Evolutionary conservation across 176 grass and related monocot genomes (phyloP).

Genomic region (Oryza glumipatula): DNA sequence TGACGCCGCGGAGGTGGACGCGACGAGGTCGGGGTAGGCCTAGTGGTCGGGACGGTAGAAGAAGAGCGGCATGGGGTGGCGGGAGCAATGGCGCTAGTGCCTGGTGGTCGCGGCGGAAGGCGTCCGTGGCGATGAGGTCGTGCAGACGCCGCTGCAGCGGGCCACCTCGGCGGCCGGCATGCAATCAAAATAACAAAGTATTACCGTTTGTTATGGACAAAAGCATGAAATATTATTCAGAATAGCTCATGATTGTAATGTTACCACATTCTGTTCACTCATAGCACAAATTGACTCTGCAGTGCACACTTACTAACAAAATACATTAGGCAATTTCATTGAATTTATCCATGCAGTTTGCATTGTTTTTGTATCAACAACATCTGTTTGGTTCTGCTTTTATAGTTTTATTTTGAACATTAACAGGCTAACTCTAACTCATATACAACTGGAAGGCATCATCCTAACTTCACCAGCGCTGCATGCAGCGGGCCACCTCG

Average conservation of each 20-base stretch:
- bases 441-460: constrained; percentile 69
- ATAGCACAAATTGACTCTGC: neutral
- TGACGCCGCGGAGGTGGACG: no score
- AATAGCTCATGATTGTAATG: neutral
- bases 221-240: neutral
- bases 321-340: neutral
- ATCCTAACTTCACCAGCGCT: constrained; percentile 93
- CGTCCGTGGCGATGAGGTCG: no score
- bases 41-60: no score
- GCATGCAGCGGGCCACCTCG: constrained; percentile 31
- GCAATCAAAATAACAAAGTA: neutral
- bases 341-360: neutral
- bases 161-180: no score
- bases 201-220: neutral
- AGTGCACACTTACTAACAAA: neutral
- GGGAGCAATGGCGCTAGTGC: no score
- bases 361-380: neutral
- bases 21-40: no score
- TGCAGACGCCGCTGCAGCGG: no score
- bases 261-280: neutral
- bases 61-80: no score
- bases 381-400: neutral
- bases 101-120: no score
- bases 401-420: neutral
- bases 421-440: constrained; percentile 13